Conservation (phyloP, 495 filamentous ascomycete genomes). For the Trichodelitschia bisporula region DNA sequence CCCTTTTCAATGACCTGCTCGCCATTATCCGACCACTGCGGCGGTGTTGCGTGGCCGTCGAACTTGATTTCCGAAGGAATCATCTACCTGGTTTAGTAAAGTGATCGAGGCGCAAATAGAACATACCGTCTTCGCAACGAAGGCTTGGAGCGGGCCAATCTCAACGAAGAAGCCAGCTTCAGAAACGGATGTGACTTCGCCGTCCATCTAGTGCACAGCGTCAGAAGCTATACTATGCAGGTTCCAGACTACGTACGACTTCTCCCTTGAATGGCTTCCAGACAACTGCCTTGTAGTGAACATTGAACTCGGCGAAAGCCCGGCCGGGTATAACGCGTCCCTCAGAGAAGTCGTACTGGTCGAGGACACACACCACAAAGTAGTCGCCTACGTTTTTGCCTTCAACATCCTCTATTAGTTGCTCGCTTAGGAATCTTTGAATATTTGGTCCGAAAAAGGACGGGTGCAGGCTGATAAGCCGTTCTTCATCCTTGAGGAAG, state of each 20-base stretch:
- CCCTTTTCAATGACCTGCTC: constrained; percentile 87
- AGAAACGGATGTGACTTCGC: constrained; percentile 71
- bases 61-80: constrained; percentile 84
- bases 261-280: constrained; percentile 95
- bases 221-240: constrained; percentile 1
- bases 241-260: constrained; percentile 35
- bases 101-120: constrained; percentile 4
- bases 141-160: constrained; percentile 67
- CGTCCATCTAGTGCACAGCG: constrained; percentile 42
- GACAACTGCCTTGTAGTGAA: constrained; percentile 84
- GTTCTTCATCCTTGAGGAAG: constrained; percentile 88
- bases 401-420: constrained; percentile 77
- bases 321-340: constrained; percentile 76
- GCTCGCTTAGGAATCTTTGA: constrained; percentile 62
- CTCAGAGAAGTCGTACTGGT: constrained; percentile 65
- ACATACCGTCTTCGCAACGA: constrained; percentile 69
- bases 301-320: constrained; percentile 79
- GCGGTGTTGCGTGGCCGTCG: constrained; percentile 36
- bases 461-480: constrained; percentile 77
- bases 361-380: constrained; percentile 92
- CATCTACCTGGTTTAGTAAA: constrained; percentile 29
- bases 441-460: constrained; percentile 88
- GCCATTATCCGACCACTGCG: constrained; percentile 22
- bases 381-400: constrained; percentile 68
- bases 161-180: constrained; percentile 80